Evolutionary conservation across 2,329 filamentous ascomycete genomes (phyloP).

Genomic region (Ascomycota sp.): DNA sequence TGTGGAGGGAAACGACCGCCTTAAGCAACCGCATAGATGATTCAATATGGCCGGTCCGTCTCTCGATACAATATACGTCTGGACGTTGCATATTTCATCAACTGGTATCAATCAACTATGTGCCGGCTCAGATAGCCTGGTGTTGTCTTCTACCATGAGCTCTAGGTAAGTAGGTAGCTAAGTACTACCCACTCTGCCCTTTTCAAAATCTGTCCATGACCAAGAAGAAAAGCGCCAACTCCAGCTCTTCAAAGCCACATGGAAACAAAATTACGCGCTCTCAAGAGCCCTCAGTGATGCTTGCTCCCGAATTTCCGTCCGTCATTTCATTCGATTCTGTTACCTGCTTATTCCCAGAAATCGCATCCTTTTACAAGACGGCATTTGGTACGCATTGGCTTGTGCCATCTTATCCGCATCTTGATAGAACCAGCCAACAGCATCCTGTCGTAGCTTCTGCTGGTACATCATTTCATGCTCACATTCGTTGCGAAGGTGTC

Average conservation of each 20-base stretch:
- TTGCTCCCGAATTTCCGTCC: neutral
- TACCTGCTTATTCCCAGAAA: constrained; percentile 11
- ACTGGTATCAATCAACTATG: too few relatives aligned
- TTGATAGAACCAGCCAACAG: constrained; percentile 71
- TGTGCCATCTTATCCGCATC: constrained; percentile 61
- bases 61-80: too few relatives aligned
- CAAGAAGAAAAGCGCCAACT: constrained; percentile 2
- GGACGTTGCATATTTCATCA: too few relatives aligned
- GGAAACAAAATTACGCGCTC: neutral
- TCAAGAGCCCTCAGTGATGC: neutral
- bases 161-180: too few relatives aligned
- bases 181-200: too few relatives aligned
- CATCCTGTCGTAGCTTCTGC: constrained; percentile 51
- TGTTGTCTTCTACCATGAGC: too few relatives aligned
- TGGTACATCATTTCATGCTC: constrained; percentile 48
- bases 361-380: constrained; percentile 30
- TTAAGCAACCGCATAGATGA: too few relatives aligned
- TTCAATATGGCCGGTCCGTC: too few relatives aligned
- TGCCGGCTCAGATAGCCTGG: too few relatives aligned
- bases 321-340: too few relatives aligned
- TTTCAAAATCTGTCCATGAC: too few relatives aligned
- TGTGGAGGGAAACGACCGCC: too few relatives aligned
- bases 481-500: constrained; percentile 48
- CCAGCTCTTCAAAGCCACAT: constrained; percentile 1
- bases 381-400: constrained; percentile 34